Evolutionary conservation across 495 filamentous ascomycete genomes (phyloP), one percentile per base, ranked within the genome.

Genomic region (Immersiella caudata): DNA sequence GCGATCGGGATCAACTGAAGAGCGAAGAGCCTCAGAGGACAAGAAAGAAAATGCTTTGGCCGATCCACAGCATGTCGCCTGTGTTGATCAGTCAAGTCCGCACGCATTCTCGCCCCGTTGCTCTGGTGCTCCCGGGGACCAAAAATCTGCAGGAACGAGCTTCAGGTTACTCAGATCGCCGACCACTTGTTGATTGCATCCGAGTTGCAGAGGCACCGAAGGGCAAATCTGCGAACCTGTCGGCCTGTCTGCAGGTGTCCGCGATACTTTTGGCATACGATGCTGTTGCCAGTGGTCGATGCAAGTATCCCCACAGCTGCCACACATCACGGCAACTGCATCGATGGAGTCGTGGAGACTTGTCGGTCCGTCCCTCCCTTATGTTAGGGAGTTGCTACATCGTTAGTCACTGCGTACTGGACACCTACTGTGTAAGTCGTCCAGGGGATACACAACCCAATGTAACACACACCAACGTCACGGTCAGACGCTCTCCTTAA

Each of bases 151-250:
- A 75, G 74, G 71, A 70, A 73, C 68, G 26, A 58, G 25, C 22
- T 8, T 65, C 24, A 54, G 55, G 75, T 74, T 76, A 75, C 75
- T 67, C 75, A 78, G 68, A 71, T 75, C 72, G 74, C 72, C 75
- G 71, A 73, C 75, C 68, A 59, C 12, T 52, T 72, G n/a, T 60
- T 68, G 68, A 70, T 35, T 56, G 51, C 33, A 25, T 24, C 22
- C 11, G 46, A 26, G 29, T 55, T 35, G 25, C 27, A 22, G 33
- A 22, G 26, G 24, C 36, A 63, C 61, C 29, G 1, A 36, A 35
- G 29, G n/a, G 26, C 29, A 11, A 21, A 21, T 36, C 26, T 36
- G 57, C 29, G 29, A 25, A 35, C 16, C n/a, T 33, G 25, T 21
- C 57, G 29, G 20, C 11, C 29, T 60, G 26, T 20, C 57, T 60